phyloP scores from a whole-genome alignment of 2,329 filamentous ascomycete species.

The Zalaria obscura region DNA sequence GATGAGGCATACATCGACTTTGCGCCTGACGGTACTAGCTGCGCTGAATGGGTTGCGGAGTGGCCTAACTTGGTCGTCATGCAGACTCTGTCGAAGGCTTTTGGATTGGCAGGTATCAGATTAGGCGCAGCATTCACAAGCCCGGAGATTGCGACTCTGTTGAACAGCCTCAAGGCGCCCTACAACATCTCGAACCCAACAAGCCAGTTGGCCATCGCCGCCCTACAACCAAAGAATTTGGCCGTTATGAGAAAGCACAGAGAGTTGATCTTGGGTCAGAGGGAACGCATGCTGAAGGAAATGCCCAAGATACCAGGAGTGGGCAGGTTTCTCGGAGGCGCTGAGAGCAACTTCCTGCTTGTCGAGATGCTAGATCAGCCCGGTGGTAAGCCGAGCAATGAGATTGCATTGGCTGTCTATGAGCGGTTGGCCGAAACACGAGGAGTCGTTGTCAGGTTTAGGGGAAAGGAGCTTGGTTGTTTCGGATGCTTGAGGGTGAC shows the following conservation, averaged over 20 bases:
- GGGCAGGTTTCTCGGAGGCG: constrained; percentile 67
- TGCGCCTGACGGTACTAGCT: constrained; percentile 59
- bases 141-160: constrained; percentile 56
- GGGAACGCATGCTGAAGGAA: constrained; percentile 59
- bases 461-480: constrained; percentile 86
- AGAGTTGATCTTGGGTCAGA: constrained; percentile 57
- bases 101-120: constrained; percentile 86
- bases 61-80: constrained; percentile 95
- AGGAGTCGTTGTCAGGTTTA: constrained; percentile 85
- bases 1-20: constrained; percentile 98
- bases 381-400: constrained; percentile 62
- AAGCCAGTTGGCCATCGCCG: constrained; percentile 62
- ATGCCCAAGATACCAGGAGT: constrained; percentile 65
- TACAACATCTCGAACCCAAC: constrained; percentile 92
- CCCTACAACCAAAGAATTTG: constrained; percentile 54
- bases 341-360: constrained; percentile 75
- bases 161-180: constrained; percentile 89
- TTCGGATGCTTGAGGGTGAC: constrained; percentile 81
- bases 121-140: constrained; percentile 75
- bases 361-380: constrained; percentile 68
- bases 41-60: constrained; percentile 83
- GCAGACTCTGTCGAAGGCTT: constrained; percentile 97
- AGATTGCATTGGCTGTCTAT: constrained; percentile 65
- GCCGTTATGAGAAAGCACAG: constrained; percentile 58
- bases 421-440: constrained; percentile 69